These are phyloP conservation scores for Macrophomina pseudophaseolina DNA, from an alignment of 2,329 filamentous ascomycete species.

Conservation along the genomic window DNA sequence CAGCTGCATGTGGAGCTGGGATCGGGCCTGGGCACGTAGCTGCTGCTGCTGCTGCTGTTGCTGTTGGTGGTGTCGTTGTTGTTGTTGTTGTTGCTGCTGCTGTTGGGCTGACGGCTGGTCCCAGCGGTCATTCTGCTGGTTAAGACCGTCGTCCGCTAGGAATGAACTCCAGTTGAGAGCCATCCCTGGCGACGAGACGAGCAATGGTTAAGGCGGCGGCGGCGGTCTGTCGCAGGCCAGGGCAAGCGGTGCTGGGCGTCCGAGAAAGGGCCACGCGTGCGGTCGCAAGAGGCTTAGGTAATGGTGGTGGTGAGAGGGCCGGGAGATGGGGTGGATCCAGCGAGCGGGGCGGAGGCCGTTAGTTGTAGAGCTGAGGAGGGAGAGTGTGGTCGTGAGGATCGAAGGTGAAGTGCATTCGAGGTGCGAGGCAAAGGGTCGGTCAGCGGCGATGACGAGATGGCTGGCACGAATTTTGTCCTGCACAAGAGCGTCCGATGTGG, in stretches of 20 bases:
- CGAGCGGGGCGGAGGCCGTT: not conserved
- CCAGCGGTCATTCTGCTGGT: conserved; percentile 46
- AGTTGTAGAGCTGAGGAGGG: conserved; percentile 26
- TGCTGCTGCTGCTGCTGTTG: not conserved
- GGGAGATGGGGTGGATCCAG: not conserved
- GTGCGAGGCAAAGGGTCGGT: conserved; percentile 3
- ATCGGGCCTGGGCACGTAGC: not conserved
- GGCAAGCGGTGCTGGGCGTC: not conserved
- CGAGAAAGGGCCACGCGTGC: conserved; percentile 23
- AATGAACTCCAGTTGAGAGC: conserved; percentile 47
- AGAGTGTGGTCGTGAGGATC: conserved; percentile 19
- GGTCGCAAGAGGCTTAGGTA: conserved; percentile 25
- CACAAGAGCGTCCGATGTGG: conserved; percentile 13
- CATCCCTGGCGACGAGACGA: conserved; percentile 38
- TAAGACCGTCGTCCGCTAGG: conserved; percentile 43
- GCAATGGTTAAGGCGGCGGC: conserved; percentile 4
- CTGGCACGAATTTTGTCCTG: conserved; percentile 26
- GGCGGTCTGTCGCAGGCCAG: conserved; percentile 10
- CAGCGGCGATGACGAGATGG: conserved; percentile 25
- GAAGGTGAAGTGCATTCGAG: conserved; percentile 27
- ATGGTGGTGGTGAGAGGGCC: conserved; percentile 25
- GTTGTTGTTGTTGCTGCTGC: not conserved
- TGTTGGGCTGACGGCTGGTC: conserved; percentile 15
- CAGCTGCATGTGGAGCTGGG: conserved; percentile 11
- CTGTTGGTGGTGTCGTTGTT: not conserved